Evolutionary conservation across 78 protist species (phyloP).

Genomic region (Diacronema lutheri): DNA sequence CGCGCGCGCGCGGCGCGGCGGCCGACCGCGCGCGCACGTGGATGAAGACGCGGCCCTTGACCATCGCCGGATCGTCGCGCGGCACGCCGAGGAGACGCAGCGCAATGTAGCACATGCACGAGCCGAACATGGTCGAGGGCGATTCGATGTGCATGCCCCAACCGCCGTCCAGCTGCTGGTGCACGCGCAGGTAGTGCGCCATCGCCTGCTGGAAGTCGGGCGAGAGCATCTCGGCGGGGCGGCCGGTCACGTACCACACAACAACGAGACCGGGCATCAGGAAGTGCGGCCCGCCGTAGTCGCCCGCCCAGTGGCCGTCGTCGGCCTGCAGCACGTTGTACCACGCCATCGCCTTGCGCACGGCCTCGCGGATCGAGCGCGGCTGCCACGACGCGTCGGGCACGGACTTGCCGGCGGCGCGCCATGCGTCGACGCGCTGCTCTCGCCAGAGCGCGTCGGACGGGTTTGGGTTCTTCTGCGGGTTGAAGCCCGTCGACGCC

Average conservation of each 20-base stretch:
- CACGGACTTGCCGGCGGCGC: neutral
- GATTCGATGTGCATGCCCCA: slow-evolving; percentile 72
- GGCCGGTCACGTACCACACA: slow-evolving; percentile 22
- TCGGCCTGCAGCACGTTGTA: slow-evolving; percentile 51
- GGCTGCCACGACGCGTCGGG: neutral
- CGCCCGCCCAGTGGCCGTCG: slow-evolving; percentile 92
- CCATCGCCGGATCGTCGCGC: slow-evolving; percentile 32
- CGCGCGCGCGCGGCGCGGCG: neutral
- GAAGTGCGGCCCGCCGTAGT: slow-evolving; percentile 92
- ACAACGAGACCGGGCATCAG: slow-evolving; percentile 77
- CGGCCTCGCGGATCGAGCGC: neutral
- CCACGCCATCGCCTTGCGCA: neutral
- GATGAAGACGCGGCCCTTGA: slow-evolving; percentile 57
- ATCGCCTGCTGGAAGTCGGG: neutral
- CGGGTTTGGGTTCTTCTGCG: neutral
- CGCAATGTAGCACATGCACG: slow-evolving; percentile 76
- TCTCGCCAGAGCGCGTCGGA: neutral
- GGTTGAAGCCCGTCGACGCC: neutral
- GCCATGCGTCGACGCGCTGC: neutral
- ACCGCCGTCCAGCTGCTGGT: slow-evolving; percentile 22
- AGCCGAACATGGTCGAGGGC: slow-evolving; percentile 82
- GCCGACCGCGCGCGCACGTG: neutral
- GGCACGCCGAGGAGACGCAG: slow-evolving; percentile 77
- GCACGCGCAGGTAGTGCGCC: slow-evolving; percentile 1
- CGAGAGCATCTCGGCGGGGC: neutral